Conservation (phyloP, 2,329 filamentous ascomycete species). For the Cercospora zeae-maydis region DNA sequence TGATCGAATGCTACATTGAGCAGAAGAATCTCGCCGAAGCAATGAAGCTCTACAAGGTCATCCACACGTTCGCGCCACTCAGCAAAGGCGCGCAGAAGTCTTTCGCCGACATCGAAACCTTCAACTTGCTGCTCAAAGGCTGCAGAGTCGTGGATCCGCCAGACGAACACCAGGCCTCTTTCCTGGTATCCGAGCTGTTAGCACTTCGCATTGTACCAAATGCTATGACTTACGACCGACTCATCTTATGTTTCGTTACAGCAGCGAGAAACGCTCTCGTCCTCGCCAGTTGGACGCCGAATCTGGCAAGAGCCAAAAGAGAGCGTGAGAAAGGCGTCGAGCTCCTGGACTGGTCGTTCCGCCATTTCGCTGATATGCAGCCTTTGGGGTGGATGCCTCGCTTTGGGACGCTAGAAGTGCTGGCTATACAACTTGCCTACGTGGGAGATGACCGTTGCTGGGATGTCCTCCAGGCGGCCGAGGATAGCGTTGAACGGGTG, state of each 20-base stretch:
- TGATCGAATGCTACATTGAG: constrained; percentile 52
- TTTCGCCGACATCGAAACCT: constrained; percentile 50
- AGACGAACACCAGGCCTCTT: constrained; percentile 57
- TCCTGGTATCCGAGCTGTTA: constrained; percentile 60
- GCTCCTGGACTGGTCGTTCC: constrained; percentile 33
- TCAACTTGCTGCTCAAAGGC: constrained; percentile 53
- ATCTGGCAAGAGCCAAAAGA: background rate
- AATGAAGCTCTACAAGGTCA: constrained; percentile 58
- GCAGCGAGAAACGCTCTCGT: constrained; percentile 23
- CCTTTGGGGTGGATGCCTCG: constrained; percentile 32
- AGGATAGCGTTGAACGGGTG: constrained; percentile 27
- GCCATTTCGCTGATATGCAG: constrained; percentile 37
- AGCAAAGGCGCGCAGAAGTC: constrained; percentile 24
- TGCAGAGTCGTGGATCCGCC: constrained; percentile 25
- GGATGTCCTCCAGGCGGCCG: constrained; percentile 35
- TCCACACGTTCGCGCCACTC: constrained; percentile 45
- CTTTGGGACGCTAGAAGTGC: constrained; percentile 31
- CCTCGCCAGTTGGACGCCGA: background rate
- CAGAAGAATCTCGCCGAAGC: constrained; percentile 49
- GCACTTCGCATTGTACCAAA: constrained; percentile 54
- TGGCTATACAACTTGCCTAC: constrained; percentile 29
- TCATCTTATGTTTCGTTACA: constrained; percentile 54
- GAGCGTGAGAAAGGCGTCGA: constrained; percentile 20
- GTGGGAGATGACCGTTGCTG: constrained; percentile 34
- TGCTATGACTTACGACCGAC: constrained; percentile 58